Base-by-base conservation (phyloP, 2,329 filamentous ascomycete genomes). In the Exophiala sp. region DNA sequence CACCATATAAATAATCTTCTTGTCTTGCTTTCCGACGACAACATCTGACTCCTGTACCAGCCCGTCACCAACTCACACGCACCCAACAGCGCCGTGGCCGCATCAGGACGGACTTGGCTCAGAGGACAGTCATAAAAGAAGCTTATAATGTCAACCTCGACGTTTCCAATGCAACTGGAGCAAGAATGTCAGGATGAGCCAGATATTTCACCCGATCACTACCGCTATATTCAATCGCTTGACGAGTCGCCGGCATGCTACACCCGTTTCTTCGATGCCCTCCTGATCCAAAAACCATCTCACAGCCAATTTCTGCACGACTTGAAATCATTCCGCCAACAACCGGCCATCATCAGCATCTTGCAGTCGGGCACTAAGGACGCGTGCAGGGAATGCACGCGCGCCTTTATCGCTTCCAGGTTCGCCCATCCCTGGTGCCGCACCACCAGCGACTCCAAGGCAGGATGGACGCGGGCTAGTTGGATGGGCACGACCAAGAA, bases 341-440 rank as follows among this genome's bases (percentile, higher is more conserved):
- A 61, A 21, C 39, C 53, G 19, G 18, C 27, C 18, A 48, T 56
- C 34, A 52, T 58, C 35, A 29, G 19, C 9, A 40, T 58, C 7
- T 30, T 58, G 9, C 43, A 38, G 22, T 46, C 43, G 8, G 53
- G 46, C 27, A 51, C 48, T 6, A 55, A 40, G 5, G 51, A 55
- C 24, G 45, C 42, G 2, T 59, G 57, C 43, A 49, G 50, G n/a
- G 42, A 48, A 6, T 47, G 48, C 16, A 59, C 57, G 11, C 37
- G 37, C 2, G 19, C 37, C 2, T 61, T 57, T 39, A 30, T 60
- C 19, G 46, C 22, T 2, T 58, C 55, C 11, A 48, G 53, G 6
- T 61, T 61, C 34, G 58, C 58, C 2, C 57, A 61, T 32, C 57
- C 58, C 16, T 61, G 57, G 57, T 58, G 57, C 38, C 53, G 55